Evolutionary conservation across 176 grass and related monocot genomes (phyloP).

Genomic region (Ensete glaucum): DNA sequence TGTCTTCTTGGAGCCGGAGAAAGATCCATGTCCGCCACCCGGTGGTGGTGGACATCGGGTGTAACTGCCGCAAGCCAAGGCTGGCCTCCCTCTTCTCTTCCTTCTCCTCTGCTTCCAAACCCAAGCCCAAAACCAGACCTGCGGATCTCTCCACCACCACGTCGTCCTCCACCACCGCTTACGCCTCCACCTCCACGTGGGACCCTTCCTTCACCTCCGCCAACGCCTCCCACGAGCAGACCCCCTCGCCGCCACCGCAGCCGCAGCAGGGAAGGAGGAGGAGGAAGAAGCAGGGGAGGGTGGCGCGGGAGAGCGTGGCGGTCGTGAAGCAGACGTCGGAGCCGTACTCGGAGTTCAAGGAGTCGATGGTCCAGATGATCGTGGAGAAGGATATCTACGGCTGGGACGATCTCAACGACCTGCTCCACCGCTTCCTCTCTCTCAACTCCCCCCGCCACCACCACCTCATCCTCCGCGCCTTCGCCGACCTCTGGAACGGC

Average conservation of each 20-base stretch:
- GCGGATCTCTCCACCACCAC: neutral
- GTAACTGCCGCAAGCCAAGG: conserved; percentile 7
- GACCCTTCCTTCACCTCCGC: neutral
- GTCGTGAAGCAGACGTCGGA: conserved; percentile 19
- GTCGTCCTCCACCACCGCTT: neutral
- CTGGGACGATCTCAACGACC: conserved; percentile 25
- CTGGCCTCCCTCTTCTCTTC: conserved; percentile 15
- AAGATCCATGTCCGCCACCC: conserved; percentile 7
- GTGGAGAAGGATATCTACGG: conserved; percentile 25
- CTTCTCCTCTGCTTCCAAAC: neutral
- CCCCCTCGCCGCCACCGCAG: neutral
- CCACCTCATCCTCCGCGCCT: conserved; percentile 21
- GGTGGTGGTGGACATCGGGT: conserved; percentile 15
- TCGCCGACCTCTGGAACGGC: conserved; percentile 17
- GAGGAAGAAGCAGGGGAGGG: conserved; percentile 1
- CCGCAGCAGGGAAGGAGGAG: neutral
- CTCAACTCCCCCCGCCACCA: conserved; percentile 21
- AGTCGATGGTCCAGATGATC: conserved; percentile 26
- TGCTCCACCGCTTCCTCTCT: conserved; percentile 14
- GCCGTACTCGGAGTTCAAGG: conserved; percentile 17
- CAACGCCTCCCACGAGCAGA: neutral
- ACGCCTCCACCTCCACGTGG: neutral
- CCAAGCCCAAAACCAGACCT: neutral
- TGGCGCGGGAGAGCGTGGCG: conserved; percentile 12
- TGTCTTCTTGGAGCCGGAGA: neutral